phyloP scores from a whole-genome alignment of 164 flowering plant species.

The Macadamia integrifolia region DNA sequence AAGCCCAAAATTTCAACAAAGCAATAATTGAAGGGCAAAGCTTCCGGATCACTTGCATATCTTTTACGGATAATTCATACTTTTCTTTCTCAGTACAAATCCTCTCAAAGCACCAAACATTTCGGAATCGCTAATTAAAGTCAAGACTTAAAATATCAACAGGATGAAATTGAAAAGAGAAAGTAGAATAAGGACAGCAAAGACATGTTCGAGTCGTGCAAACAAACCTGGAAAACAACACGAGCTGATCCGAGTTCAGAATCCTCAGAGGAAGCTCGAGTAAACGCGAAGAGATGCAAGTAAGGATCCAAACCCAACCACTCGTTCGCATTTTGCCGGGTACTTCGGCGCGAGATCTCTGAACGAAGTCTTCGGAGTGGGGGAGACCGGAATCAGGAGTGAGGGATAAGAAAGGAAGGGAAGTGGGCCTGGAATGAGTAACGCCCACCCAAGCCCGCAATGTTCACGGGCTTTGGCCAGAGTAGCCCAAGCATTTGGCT shows the following conservation, averaged over 20 bases:
- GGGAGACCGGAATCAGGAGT: no score
- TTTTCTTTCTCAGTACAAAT: neutral
- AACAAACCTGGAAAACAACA: slow-evolving; percentile 72
- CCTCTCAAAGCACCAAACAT: neutral
- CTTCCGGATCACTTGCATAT: no score
- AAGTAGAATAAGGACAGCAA: no score
- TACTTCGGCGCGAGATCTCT: slow-evolving; percentile 6
- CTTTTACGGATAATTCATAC: neutral
- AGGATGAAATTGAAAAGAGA: neutral
- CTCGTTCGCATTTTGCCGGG: slow-evolving; percentile 4
- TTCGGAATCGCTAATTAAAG: neutral
- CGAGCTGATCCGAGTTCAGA: slow-evolving; percentile 62
- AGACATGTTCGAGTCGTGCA: neutral
- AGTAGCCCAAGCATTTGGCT: no score
- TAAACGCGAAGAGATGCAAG: slow-evolving; percentile 10
- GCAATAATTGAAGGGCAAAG: no score
- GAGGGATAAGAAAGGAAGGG: no score
- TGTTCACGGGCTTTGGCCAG: no score
- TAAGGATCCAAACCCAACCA: slow-evolving; percentile 10
- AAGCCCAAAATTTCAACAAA: no score
- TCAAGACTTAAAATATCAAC: neutral
- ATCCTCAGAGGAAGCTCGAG: slow-evolving; percentile 19
- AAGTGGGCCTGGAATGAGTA: no score
- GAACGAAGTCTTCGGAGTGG: neutral
- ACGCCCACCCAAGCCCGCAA: no score